Percentiles rank a stretch among this genome's conserved stretches.
Evolutionary conservation across 345 rosid species (phyloP).

Genomic region (Ceriops tagal): DNA sequence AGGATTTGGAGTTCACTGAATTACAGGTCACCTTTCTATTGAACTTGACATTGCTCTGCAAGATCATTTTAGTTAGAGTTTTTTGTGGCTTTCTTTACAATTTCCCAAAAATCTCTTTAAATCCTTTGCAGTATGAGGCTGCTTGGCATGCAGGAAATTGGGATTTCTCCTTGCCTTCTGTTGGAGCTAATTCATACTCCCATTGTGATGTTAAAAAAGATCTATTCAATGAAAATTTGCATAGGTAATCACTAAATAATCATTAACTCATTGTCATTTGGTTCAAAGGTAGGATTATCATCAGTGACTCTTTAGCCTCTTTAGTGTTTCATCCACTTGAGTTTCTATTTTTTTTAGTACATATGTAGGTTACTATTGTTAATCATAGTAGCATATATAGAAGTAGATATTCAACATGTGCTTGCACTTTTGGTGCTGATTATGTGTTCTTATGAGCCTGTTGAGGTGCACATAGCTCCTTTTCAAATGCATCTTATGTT

Average conservation of each 20-base stretch:
- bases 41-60: neutral
- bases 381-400: too few species aligned
- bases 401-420: neutral
- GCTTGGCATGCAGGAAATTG: constrained; percentile 98
- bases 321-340: too few species aligned
- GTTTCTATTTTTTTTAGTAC: too few species aligned
- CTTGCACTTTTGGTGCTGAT: neutral
- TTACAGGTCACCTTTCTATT: constrained; percentile 59
- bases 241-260: constrained; percentile 45
- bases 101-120: neutral
- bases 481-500: constrained; percentile 1
- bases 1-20: constrained; percentile 72
- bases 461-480: neutral
- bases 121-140: constrained; percentile 80
- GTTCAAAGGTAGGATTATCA: too few species aligned
- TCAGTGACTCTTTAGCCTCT: too few species aligned
- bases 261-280: too few species aligned
- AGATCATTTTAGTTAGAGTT: neutral
- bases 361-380: too few species aligned
- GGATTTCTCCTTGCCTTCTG: constrained; percentile 74
- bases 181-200: constrained; percentile 41
- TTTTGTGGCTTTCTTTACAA: constrained; percentile 1
- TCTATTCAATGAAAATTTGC: constrained; percentile 75
- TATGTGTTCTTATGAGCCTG: neutral
- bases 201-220: constrained; percentile 42